A percentile compares a stretch with the other conserved stretches of the same genome.
Evolutionary conservation across 108 stramenopile genomes (phyloP).

Genomic region (Nitzschia sp.): DNA sequence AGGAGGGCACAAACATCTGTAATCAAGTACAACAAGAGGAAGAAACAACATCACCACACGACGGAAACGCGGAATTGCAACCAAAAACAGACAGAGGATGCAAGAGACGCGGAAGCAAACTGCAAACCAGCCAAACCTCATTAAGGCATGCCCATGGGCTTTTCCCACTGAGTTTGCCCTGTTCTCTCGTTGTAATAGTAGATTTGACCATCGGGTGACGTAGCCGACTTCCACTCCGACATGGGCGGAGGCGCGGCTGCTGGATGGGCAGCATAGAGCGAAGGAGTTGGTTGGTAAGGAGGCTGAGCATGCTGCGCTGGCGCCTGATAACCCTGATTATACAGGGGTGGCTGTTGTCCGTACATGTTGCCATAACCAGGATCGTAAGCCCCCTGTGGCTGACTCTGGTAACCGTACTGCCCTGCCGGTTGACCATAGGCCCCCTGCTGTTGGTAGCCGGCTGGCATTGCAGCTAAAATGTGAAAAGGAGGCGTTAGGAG

Average conservation of each 20-base stretch:
- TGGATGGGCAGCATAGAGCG: conserved; percentile 3
- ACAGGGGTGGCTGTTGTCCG: conserved; percentile 19
- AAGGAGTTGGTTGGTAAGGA: conserved; percentile 34
- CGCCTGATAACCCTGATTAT: conserved; percentile 31
- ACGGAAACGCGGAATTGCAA: background rate
- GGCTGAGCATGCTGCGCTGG: conserved; percentile 29
- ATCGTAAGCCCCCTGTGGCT: conserved; percentile 35
- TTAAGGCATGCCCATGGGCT: conserved; percentile 82
- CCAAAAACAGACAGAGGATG: conserved; percentile 4
- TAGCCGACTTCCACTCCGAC: conserved; percentile 62
- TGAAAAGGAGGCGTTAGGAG: background rate
- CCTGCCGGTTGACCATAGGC: conserved; percentile 3
- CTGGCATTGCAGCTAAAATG: background rate
- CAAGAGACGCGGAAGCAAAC: background rate
- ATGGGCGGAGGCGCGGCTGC: conserved; percentile 27
- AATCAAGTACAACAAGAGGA: background rate
- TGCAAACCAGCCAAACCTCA: conserved; percentile 9
- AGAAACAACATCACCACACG: conserved; percentile 2
- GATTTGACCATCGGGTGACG: conserved; percentile 75
- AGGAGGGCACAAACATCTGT: background rate
- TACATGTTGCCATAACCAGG: conserved; percentile 48
- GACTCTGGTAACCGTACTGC: conserved; percentile 13
- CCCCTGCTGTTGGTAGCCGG: conserved; percentile 8
- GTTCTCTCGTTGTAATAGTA: conserved; percentile 92
- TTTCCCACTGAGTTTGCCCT: conserved; percentile 88